phyloP scores from a whole-genome alignment of 371 early-diverging fungal genomes.

The Mortierella sp. region DNA sequence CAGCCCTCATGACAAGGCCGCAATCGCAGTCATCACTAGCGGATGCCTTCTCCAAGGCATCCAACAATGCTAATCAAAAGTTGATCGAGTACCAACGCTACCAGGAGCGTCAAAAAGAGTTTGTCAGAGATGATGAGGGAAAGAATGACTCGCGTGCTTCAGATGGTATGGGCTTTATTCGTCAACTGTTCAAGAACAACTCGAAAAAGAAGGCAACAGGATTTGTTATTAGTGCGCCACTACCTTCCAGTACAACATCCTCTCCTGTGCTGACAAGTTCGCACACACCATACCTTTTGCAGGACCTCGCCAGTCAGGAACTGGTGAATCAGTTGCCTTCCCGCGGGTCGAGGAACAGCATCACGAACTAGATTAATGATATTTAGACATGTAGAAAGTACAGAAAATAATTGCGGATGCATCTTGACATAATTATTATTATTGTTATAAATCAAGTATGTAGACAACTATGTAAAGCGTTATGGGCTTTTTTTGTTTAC shows the following conservation, averaged over 20 bases:
- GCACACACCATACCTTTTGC: slow-evolving; percentile 10
- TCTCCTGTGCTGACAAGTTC: slow-evolving; percentile 1
- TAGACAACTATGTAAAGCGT: too few species aligned
- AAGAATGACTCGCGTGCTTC: not conserved
- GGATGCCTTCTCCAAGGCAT: not conserved
- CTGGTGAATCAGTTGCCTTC: slow-evolving; percentile 12
- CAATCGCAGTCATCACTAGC: slow-evolving; percentile 3
- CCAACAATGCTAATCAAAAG: slow-evolving; percentile 11
- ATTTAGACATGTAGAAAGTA: not conserved
- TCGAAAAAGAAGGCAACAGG: slow-evolving; percentile 25
- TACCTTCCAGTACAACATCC: slow-evolving; percentile 8
- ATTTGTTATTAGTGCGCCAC: slow-evolving; percentile 39
- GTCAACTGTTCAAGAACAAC: slow-evolving; percentile 19
- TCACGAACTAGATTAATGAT: not conserved
- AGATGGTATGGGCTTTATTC: slow-evolving; percentile 26
- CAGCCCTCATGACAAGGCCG: slow-evolving; percentile 12
- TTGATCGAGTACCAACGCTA: slow-evolving; percentile 39
- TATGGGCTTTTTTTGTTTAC: too few species aligned
- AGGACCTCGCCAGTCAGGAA: slow-evolving; percentile 8
- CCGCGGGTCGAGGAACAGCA: slow-evolving; percentile 2
- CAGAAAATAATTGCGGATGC: not conserved
- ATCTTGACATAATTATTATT: too few species aligned
- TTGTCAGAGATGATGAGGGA: slow-evolving; percentile 15
- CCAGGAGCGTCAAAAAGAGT: slow-evolving; percentile 41
- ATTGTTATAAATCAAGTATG: too few species aligned